These are phyloP conservation scores for Mrakia blollopis DNA, from an alignment of 768 basidiomycete species.

Conservation along the genomic window DNA sequence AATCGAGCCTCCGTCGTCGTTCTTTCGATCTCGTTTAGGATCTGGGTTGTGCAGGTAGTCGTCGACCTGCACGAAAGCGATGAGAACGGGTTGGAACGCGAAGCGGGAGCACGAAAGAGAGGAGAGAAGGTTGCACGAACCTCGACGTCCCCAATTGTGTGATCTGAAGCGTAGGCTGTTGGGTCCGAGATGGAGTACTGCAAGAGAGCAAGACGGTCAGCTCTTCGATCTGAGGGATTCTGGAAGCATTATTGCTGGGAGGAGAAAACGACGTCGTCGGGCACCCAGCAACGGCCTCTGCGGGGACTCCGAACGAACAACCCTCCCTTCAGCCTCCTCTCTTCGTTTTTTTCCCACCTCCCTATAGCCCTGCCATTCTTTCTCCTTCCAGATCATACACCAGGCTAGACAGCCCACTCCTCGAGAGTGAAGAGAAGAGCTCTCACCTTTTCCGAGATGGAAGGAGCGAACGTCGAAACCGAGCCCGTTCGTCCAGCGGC, in stretches of 20 bases:
- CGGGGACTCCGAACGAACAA: too few species aligned
- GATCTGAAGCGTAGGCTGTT: too few species aligned
- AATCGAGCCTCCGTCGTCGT: slow-evolving; percentile 49
- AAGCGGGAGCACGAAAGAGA: neutral
- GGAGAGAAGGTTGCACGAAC: neutral
- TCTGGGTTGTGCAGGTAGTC: slow-evolving; percentile 30
- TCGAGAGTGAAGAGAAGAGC: neutral
- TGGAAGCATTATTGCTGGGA: too few species aligned
- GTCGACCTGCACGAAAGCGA: neutral
- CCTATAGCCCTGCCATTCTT: neutral
- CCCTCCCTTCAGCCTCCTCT: too few species aligned
- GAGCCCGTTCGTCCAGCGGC: neutral
- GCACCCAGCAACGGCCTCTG: too few species aligned
- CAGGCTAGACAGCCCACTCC: neutral
- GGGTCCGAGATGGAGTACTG: too few species aligned
- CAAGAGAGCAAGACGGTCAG: too few species aligned
- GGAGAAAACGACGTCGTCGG: too few species aligned
- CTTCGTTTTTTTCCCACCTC: too few species aligned
- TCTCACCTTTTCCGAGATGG: neutral
- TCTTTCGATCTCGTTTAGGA: slow-evolving; percentile 16
- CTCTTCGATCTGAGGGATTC: too few species aligned
- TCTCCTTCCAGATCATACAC: neutral
- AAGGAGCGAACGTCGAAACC: neutral
- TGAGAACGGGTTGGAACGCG: neutral
- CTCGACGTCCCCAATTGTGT: neutral